Evolutionary conservation across 2,329 filamentous ascomycete genomes (phyloP).

Genomic region (Dryadomyces quercivorus): DNA sequence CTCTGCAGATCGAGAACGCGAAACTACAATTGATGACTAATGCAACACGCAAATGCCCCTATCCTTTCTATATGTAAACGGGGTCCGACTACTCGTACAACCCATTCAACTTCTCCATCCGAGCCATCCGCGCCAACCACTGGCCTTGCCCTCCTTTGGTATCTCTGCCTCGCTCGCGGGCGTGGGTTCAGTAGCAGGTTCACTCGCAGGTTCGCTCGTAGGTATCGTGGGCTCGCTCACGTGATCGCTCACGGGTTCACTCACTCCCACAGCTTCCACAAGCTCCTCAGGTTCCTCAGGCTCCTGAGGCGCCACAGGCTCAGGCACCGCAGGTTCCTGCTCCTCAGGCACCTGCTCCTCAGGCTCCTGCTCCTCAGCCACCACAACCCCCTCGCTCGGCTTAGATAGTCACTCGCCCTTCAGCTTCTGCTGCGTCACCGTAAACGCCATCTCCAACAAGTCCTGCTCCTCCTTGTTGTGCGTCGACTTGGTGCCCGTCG

Average conservation of each 20-base stretch:
- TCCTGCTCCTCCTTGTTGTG: slow-evolving; percentile 92
- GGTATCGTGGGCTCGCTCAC: background rate
- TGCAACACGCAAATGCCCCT: too few relatives aligned
- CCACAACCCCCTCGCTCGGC: background rate
- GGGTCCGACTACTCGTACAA: background rate
- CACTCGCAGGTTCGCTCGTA: background rate
- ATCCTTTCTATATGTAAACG: too few relatives aligned
- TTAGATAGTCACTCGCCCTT: slow-evolving; percentile 41
- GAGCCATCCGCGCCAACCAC: background rate
- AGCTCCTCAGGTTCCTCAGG: too few relatives aligned
- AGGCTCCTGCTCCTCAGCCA: background rate
- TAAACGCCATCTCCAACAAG: slow-evolving; percentile 55
- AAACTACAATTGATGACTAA: too few relatives aligned
- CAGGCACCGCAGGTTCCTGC: background rate
- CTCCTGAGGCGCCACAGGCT: too few relatives aligned
- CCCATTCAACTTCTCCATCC: background rate
- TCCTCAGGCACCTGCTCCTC: too few relatives aligned
- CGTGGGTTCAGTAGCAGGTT: too few relatives aligned
- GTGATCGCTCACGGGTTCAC: background rate
- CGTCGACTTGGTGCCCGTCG: slow-evolving; percentile 77
- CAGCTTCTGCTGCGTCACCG: slow-evolving; percentile 54
- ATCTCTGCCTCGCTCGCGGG: too few relatives aligned
- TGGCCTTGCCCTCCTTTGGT: background rate
- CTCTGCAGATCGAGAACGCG: too few relatives aligned
- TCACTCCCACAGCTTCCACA: background rate